These are phyloP conservation scores for Pulveroboletus sp. DNA, from an alignment of 768 basidiomycete genomes.

Conservation along the genomic window DNA sequence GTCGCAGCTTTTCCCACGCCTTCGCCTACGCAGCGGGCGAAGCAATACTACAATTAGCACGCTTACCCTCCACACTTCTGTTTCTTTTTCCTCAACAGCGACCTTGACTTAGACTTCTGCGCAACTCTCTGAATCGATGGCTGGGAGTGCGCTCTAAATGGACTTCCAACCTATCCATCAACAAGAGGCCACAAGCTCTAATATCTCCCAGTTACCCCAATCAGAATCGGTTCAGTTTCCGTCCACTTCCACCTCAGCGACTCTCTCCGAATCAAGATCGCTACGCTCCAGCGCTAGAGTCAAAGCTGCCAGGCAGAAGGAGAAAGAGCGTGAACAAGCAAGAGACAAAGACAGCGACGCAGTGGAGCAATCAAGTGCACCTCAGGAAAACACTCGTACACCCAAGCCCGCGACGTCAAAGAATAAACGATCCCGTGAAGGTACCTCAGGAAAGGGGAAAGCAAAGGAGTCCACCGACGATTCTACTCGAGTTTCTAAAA, in stretches of 20 bases:
- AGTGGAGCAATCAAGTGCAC: slow-evolving; percentile 36
- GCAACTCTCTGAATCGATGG: slow-evolving; percentile 58
- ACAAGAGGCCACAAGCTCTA: slow-evolving; percentile 67
- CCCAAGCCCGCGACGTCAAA: slow-evolving; percentile 37
- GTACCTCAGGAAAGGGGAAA: slow-evolving; percentile 53
- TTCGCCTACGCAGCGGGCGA: slow-evolving; percentile 18
- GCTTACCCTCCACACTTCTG: slow-evolving; percentile 11
- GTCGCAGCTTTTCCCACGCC: slow-evolving; percentile 28
- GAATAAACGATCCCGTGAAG: slow-evolving; percentile 50
- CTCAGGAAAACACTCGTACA: slow-evolving; percentile 42
- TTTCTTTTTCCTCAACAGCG: slow-evolving; percentile 24
- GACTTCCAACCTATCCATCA: slow-evolving; percentile 75
- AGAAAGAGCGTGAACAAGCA: slow-evolving; percentile 48
- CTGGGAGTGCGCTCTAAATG: slow-evolving; percentile 87
- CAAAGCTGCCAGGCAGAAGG: slow-evolving; percentile 69
- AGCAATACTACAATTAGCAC: slow-evolving; percentile 24
- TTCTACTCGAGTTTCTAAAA: slow-evolving; percentile 49
- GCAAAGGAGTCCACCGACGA: slow-evolving; percentile 56
- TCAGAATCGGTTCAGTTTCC: slow-evolving; percentile 32
- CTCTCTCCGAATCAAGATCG: slow-evolving; percentile 49
- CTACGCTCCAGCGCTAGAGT: slow-evolving; percentile 74
- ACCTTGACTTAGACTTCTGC: slow-evolving; percentile 22
- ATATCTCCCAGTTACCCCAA: slow-evolving; percentile 41
- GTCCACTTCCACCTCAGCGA: slow-evolving; percentile 32
- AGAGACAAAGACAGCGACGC: slow-evolving; percentile 52